phyloP scores from a whole-genome alignment of 2,329 filamentous ascomycete genomes.

The Hirsutella rhossiliensis region DNA sequence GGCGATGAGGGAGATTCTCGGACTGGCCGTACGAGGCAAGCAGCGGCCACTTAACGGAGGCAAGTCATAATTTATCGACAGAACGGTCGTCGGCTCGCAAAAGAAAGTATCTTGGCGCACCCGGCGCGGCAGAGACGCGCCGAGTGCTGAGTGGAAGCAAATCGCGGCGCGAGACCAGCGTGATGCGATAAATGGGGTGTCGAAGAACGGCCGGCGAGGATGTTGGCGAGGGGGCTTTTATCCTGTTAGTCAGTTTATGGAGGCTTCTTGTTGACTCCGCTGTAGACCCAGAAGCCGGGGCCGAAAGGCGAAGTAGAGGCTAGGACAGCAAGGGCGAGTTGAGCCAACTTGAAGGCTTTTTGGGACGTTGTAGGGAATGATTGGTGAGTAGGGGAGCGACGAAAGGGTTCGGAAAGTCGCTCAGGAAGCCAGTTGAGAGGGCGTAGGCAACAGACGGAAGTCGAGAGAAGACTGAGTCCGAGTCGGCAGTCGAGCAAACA shows the following conservation, averaged over 20 bases:
- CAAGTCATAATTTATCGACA: slow-evolving; percentile 16
- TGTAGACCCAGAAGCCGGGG: slow-evolving; percentile 87
- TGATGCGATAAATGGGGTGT: not conserved
- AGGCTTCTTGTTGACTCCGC: slow-evolving; percentile 93
- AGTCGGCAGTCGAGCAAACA: too few relatives aligned
- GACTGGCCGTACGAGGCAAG: slow-evolving; percentile 1
- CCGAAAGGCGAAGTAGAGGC: slow-evolving; percentile 80
- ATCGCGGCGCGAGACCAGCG: slow-evolving; percentile 23
- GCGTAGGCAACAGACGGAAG: too few relatives aligned
- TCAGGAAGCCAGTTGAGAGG: too few relatives aligned
- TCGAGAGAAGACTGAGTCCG: too few relatives aligned
- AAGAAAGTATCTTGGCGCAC: slow-evolving; percentile 9
- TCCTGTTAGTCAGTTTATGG: slow-evolving; percentile 51
- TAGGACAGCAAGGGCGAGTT: slow-evolving; percentile 57
- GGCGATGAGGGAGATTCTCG: slow-evolving; percentile 4
- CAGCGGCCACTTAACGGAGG: slow-evolving; percentile 12
- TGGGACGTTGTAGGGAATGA: slow-evolving; percentile 7
- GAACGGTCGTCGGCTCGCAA: slow-evolving; percentile 5
- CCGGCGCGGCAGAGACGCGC: slow-evolving; percentile 25
- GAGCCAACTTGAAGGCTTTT: slow-evolving; percentile 85
- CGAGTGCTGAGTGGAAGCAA: slow-evolving; percentile 20
- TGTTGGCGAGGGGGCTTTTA: too few relatives aligned
- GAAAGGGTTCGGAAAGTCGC: not conserved
- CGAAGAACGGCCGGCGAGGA: not conserved
- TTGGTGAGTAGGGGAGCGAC: not conserved